These are phyloP conservation scores for Blepharisma undulans DNA, from an alignment of 169 alveolate genomes.

Conservation along the genomic window DNA sequence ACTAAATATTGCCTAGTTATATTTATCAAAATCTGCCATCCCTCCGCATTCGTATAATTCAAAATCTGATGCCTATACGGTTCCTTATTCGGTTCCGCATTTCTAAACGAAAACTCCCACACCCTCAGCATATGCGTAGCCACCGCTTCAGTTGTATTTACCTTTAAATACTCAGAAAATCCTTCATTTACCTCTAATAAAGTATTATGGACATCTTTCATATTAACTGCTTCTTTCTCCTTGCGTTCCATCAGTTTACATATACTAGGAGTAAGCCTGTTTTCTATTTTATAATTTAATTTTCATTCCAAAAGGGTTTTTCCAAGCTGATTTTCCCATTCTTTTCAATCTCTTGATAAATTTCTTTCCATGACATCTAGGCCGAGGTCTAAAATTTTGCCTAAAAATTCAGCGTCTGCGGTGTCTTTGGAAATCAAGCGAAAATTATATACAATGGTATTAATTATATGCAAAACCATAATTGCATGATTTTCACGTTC, in stretches of 20 bases:
- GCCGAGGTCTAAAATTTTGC: conserved; percentile 26
- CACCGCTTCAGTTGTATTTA: conserved; percentile 15
- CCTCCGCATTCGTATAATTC: not conserved
- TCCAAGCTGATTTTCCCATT: conserved; percentile 7
- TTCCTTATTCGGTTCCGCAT: conserved; percentile 23
- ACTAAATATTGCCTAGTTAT: conserved; percentile 7
- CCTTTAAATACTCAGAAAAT: not conserved
- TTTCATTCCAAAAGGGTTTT: conserved; percentile 35
- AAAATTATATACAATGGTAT: conserved; percentile 6
- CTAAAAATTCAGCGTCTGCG: conserved; percentile 23
- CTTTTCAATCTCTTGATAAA: not conserved
- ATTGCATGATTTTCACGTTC: conserved; percentile 30
- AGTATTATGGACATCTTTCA: conserved; percentile 19
- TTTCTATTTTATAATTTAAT: conserved; percentile 29
- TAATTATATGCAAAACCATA: conserved; percentile 31
- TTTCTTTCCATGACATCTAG: conserved; percentile 13
- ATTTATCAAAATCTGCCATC: conserved; percentile 1
- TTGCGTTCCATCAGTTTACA: not conserved
- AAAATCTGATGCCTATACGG: conserved; percentile 14
- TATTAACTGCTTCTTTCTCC: conserved; percentile 2
- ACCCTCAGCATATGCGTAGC: conserved; percentile 24
- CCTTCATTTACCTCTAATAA: not conserved
- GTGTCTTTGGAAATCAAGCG: not conserved
- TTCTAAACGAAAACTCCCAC: not conserved
- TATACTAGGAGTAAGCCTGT: not conserved